A percentile compares a stretch with the other conserved stretches of the same genome.
Conservation (phyloP, 2,329 filamentous ascomycete genomes). For the Fusarium globosum region DNA sequence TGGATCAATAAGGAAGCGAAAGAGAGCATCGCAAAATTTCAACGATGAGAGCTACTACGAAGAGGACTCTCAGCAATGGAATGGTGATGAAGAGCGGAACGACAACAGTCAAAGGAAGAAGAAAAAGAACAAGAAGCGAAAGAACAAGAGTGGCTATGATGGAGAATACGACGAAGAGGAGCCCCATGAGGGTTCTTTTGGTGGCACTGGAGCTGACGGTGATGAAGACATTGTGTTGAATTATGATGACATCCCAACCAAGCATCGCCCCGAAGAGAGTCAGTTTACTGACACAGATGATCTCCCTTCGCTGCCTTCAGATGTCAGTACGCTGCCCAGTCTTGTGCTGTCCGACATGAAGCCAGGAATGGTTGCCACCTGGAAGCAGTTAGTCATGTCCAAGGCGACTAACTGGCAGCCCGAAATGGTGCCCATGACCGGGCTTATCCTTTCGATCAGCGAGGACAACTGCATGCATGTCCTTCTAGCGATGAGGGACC, state of each 20-base stretch:
- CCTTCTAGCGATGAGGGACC: conserved; percentile 75
- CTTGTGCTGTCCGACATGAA: conserved; percentile 62
- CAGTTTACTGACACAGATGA: conserved; percentile 67
- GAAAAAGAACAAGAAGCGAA: conserved; percentile 56
- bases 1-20: conserved; percentile 59
- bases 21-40: conserved; percentile 56
- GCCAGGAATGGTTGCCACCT: conserved; percentile 74
- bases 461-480: conserved; percentile 67
- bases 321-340: conserved; percentile 63
- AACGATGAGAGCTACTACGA: conserved; percentile 47
- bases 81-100: conserved; percentile 45
- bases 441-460: conserved; percentile 67
- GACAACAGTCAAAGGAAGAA: conserved; percentile 52
- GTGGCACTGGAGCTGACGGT: conserved; percentile 10
- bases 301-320: conserved; percentile 69
- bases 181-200: not conserved
- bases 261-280: conserved; percentile 50
- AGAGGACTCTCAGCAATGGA: conserved; percentile 41
- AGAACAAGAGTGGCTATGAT: conserved; percentile 32
- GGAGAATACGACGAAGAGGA: conserved; percentile 23
- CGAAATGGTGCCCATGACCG: conserved; percentile 72
- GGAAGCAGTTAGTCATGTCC: conserved; percentile 72
- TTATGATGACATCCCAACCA: conserved; percentile 51
- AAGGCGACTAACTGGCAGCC: conserved; percentile 75
- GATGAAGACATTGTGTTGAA: conserved; percentile 53